A percentile compares a stretch with the other conserved stretches of the same genome.
Evolutionary conservation across 352 stramenopile genomes (phyloP).

Genomic region (Pythium oligandrum): DNA sequence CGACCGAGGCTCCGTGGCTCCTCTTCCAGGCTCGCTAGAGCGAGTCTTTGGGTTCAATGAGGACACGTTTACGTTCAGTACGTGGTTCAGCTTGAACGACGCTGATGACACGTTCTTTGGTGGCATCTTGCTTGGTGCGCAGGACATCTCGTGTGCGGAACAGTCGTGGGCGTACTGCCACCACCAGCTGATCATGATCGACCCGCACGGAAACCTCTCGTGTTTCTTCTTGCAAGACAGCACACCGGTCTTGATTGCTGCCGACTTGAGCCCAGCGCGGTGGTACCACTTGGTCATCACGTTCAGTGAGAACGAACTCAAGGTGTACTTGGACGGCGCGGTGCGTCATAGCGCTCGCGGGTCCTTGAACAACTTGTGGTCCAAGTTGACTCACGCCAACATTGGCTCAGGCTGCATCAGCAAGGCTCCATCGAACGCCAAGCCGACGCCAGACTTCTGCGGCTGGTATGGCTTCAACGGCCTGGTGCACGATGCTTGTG

Average conservation of each 20-base stretch:
- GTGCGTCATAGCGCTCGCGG: slow-evolving; percentile 33
- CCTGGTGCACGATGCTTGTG: slow-evolving; percentile 46
- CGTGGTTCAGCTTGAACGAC: slow-evolving; percentile 67
- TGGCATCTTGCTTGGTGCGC: slow-evolving; percentile 54
- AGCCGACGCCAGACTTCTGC: slow-evolving; percentile 50
- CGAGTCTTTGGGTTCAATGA: slow-evolving; percentile 25
- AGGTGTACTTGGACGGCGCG: slow-evolving; percentile 61
- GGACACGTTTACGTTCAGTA: slow-evolving; percentile 45
- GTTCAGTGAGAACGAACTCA: slow-evolving; percentile 34
- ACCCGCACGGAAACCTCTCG: slow-evolving; percentile 54
- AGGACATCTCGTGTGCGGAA: slow-evolving; percentile 43
- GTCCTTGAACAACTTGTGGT: slow-evolving; percentile 36
- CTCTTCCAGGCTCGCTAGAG: slow-evolving; percentile 39
- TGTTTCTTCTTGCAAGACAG: slow-evolving; percentile 44
- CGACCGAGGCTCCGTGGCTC: slow-evolving; percentile 45
- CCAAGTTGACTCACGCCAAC: slow-evolving; percentile 38
- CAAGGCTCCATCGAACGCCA: slow-evolving; percentile 28
- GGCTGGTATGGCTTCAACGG: slow-evolving; percentile 74
- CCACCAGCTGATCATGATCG: slow-evolving; percentile 55
- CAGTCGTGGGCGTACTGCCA: slow-evolving; percentile 51
- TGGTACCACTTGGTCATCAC: slow-evolving; percentile 71
- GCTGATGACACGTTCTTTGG: slow-evolving; percentile 46
- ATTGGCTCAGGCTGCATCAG: slow-evolving; percentile 67
- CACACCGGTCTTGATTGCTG: slow-evolving; percentile 40
- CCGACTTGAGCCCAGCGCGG: slow-evolving; percentile 41